phyloP scores from a whole-genome alignment of 257 asterid species.

The Nicotiana paniculata region DNA sequence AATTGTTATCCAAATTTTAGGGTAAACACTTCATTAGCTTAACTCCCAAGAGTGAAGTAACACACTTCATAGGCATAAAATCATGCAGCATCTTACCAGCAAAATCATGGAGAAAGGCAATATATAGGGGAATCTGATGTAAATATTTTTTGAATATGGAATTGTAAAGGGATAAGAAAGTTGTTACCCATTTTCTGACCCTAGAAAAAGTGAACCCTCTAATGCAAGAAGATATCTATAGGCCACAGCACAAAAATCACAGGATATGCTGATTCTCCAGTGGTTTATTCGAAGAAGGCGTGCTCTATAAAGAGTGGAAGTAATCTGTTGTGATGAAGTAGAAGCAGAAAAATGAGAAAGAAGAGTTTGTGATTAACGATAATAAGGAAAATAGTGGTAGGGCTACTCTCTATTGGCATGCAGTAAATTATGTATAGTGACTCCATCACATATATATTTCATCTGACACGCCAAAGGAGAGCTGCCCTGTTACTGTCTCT shows the following conservation, averaged over 20 bases:
- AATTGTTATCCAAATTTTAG: too few species aligned
- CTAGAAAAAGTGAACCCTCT: background rate
- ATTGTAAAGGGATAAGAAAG: conserved; percentile 8
- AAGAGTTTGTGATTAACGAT: background rate
- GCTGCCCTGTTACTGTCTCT: background rate
- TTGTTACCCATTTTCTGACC: conserved; percentile 13
- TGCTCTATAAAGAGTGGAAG: background rate
- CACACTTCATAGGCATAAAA: background rate
- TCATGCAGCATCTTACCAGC: background rate
- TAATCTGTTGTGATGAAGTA: background rate
- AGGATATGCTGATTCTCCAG: conserved; percentile 34
- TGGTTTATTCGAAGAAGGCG: conserved; percentile 25
- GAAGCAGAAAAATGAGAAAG: too few species aligned
- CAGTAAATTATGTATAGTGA: background rate
- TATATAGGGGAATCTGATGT: conserved; percentile 16
- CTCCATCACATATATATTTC: background rate
- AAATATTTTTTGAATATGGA: background rate
- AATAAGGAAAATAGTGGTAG: conserved; percentile 30
- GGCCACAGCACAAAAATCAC: background rate
- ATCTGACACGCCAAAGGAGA: conserved; percentile 48
- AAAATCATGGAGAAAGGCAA: conserved; percentile 11
- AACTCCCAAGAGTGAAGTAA: background rate
- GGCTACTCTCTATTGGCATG: conserved; percentile 45
- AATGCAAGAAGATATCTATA: background rate
- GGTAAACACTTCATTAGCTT: too few species aligned